These are phyloP conservation scores for Sporothrix schenckii DNA, from an alignment of 2,329 filamentous ascomycete genomes.

Conservation along the genomic window DNA sequence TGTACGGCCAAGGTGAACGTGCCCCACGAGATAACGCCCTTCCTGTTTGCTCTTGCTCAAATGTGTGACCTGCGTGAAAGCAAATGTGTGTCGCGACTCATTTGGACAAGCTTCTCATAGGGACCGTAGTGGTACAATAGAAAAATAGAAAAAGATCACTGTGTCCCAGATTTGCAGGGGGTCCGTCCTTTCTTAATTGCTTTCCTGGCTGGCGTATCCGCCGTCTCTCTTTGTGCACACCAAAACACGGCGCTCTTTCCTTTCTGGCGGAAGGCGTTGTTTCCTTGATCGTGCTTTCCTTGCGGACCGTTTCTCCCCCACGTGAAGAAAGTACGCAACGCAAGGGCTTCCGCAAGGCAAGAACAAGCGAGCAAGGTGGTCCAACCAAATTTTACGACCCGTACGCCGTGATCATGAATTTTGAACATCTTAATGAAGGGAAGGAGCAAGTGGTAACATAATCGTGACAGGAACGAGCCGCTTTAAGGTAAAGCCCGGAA, in stretches of 20 bases:
- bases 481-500: neutral
- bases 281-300: neutral
- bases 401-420: neutral
- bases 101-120: conserved; percentile 5
- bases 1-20: neutral
- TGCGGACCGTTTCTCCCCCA: conserved; percentile 3
- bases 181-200: too few relatives aligned
- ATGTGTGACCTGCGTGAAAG: neutral
- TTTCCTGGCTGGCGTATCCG: neutral
- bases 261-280: neutral
- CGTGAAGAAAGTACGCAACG: conserved; percentile 8
- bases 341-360: neutral
- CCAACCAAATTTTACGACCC: neutral
- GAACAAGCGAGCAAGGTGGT: conserved; percentile 6
- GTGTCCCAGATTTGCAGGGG: too few relatives aligned
- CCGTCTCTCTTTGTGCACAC: neutral
- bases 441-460: neutral
- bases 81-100: conserved; percentile 5
- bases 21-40: neutral
- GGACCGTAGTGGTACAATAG: neutral
- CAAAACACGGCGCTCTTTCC: neutral
- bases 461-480: neutral
- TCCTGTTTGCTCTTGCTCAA: neutral
- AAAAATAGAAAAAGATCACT: neutral
- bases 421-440: neutral